Percentiles rank a stretch among this genome's conserved stretches.
Conservation (phyloP, 345 rosid genomes). For the Hibiscus tridactylites region DNA sequence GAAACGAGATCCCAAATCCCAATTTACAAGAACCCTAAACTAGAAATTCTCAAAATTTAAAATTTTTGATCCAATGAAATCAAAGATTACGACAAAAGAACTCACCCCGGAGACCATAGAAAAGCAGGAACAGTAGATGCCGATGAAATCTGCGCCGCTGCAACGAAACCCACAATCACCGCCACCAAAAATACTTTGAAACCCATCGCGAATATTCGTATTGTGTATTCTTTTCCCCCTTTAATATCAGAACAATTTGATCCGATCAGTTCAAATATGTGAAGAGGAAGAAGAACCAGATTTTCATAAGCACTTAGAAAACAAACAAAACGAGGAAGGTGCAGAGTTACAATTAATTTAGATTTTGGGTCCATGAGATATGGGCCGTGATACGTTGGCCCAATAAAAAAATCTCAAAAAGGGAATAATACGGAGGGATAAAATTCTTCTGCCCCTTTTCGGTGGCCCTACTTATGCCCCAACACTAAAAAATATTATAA, state of each 20-base stretch:
- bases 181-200: neutral
- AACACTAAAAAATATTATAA: no score
- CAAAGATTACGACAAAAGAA: constrained; percentile 11
- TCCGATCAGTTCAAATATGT: neutral
- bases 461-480: no score
- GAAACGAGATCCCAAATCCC: neutral
- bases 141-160: constrained; percentile 19
- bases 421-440: no score
- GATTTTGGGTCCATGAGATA: neutral
- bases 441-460: no score
- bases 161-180: constrained; percentile 13
- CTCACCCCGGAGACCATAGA: constrained; percentile 60
- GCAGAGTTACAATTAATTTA: neutral
- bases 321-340: neutral
- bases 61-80: neutral
- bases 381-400: neutral
- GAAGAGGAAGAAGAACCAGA: neutral
- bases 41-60: neutral
- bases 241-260: neutral
- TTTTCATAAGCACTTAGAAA: neutral
- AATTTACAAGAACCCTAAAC: neutral
- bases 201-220: neutral
- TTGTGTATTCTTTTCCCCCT: neutral
- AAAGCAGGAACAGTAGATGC: constrained; percentile 67
- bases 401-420: no score